Percentiles rank a stretch among this genome's conserved stretches.
Conservation (phyloP, 140 eudicot genomes). For the Senecio squalidus region DNA sequence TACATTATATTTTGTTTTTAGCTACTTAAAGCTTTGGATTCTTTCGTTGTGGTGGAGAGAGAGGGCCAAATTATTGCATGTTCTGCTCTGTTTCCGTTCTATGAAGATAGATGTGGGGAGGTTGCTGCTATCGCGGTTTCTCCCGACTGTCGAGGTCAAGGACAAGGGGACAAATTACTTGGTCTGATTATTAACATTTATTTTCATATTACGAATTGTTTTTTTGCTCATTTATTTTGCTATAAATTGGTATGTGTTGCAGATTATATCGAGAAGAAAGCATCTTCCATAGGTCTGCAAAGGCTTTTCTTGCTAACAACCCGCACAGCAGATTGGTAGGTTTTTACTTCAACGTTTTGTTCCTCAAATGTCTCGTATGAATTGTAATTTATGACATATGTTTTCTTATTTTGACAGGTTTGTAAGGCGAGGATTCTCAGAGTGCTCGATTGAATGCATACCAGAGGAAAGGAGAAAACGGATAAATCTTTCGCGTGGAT, state of each 20-base stretch:
- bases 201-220: not conserved
- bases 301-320: conserved; percentile 87
- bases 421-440: conserved; percentile 90
- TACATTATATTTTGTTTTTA: conserved; percentile 18
- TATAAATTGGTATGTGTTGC: conserved; percentile 4
- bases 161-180: conserved; percentile 94
- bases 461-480: conserved; percentile 72
- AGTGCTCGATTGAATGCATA: conserved; percentile 67
- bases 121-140: conserved; percentile 97
- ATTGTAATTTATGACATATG: not conserved
- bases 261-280: conserved; percentile 93
- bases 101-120: conserved; percentile 73
- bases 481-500: conserved; percentile 65
- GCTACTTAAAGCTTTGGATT: conserved; percentile 65
- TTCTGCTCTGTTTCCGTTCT: conserved; percentile 82
- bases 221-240: not conserved
- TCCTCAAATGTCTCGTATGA: not conserved
- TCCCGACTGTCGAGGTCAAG: conserved; percentile 97
- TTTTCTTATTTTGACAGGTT: conserved; percentile 60
- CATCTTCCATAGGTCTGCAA: conserved; percentile 67
- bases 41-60: conserved; percentile 85
- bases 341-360: not conserved
- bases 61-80: conserved; percentile 94
- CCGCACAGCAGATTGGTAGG: conserved; percentile 95
- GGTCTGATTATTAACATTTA: conserved; percentile 31